Evolutionary conservation across 768 basidiomycete genomes (phyloP), one percentile per base, ranked within the genome.

Genomic region (Boletus sp.): DNA sequence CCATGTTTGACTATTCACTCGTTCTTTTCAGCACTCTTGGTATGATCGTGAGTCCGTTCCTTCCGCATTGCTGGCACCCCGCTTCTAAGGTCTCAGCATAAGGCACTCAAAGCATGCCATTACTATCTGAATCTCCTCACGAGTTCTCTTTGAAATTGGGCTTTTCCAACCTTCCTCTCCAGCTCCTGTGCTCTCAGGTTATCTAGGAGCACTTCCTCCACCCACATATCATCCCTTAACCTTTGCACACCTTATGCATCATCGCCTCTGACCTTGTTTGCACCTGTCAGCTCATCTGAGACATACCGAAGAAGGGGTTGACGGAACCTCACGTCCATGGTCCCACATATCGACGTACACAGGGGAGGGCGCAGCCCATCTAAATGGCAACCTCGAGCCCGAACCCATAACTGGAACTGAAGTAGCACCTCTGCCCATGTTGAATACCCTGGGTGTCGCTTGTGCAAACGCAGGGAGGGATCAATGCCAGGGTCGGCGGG

Each of bases 141-240:
- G 5, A 72, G 29, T 2, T 47, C 57, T n/a, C 15, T 58, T 7
- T 50, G 66, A 39, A 58, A 63, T 9, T 4, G 44, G 7, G 8
- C 20, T 33, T 47, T 65, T 2, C 70, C 70, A 8, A 71, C 8
- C 51, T 30, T 51, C 8, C 15, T 45, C 17, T 69, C 64, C 32
- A 66, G n/a, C 46, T 59, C 24, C 7, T 45, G 47, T 1, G 66
- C 65, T 4, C 29, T 30, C 28, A 32, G 15, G 36, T 52, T 54
- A 10, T 48, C 47, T 33, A 61, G 10, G 29, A 63, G 14, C 7
- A 39, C 15, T 2, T 40, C n/a, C 4, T 42, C 39, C 29, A 47
- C 5, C 40, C 46, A 18, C 14, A 5, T 56, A 52, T n/a, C n/a
- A n/a, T 24, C 39, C 17, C 17, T 14, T 9, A 44, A 14, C 24